Conservation (phyloP, 441 rosid species). For the Viola pubescens region DNA sequence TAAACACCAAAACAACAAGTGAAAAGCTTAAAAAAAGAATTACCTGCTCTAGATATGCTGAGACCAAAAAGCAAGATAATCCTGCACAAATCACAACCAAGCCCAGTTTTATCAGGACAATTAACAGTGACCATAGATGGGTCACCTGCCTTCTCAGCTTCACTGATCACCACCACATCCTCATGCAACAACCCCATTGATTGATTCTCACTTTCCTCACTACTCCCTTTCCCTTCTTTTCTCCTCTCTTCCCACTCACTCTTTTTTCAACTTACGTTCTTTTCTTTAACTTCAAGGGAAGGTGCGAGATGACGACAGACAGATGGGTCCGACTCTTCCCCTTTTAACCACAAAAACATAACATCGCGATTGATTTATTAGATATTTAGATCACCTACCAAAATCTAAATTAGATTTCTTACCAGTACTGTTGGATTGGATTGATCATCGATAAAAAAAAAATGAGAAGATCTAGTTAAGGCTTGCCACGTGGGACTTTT, state of each 20-base stretch:
- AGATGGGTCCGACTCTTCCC: too few species aligned
- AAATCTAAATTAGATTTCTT: too few species aligned
- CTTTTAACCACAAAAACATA: too few species aligned
- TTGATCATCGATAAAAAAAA: too few species aligned
- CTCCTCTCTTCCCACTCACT: conserved; percentile 4
- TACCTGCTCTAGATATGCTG: conserved; percentile 57
- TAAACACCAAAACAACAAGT: not conserved
- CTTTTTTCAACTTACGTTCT: not conserved
- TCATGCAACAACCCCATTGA: conserved; percentile 44
- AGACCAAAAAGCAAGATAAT: conserved; percentile 48
- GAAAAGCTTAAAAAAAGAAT: not conserved
- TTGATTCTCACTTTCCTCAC: not conserved
- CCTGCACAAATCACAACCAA: conserved; percentile 61
- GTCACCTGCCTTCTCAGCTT: conserved; percentile 37
- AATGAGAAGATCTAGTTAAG: too few species aligned
- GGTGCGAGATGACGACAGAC: too few species aligned
- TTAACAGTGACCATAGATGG: conserved; percentile 44
- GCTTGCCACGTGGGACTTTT: too few species aligned
- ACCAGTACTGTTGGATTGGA: too few species aligned
- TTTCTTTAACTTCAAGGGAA: not conserved
- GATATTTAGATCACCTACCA: too few species aligned
- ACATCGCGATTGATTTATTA: too few species aligned
- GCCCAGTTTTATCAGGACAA: conserved; percentile 65
- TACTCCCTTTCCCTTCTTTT: not conserved
- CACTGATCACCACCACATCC: conserved; percentile 43